These are phyloP conservation scores for Verruconis gallopava DNA, from an alignment of 2,329 filamentous ascomycete genomes.

Conservation along the genomic window DNA sequence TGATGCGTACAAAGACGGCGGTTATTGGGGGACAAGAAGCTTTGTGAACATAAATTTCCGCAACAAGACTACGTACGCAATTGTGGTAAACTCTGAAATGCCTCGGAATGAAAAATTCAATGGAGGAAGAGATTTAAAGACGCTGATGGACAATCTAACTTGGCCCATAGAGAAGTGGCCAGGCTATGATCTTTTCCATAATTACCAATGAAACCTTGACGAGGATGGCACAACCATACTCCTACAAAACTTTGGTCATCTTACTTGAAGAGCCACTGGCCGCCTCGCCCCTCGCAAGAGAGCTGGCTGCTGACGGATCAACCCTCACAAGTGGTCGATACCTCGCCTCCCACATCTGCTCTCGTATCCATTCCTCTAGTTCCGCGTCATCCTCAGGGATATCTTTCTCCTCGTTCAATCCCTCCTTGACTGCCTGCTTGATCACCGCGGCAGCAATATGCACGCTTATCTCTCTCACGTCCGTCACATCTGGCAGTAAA, in stretches of 20 bases:
- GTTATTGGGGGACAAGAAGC: conserved; percentile 5
- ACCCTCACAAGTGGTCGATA: conserved; percentile 54
- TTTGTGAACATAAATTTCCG: conserved; percentile 4
- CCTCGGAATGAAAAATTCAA: not conserved
- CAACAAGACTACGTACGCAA: conserved; percentile 9
- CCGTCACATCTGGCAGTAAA: conserved; percentile 61
- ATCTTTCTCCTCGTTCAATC: conserved; percentile 47
- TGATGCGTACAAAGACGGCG: conserved; percentile 7
- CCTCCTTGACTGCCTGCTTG: conserved; percentile 55
- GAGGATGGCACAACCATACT: not conserved
- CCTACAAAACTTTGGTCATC: too few relatives aligned
- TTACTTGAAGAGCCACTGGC: conserved; percentile 1
- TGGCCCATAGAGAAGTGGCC: conserved; percentile 2
- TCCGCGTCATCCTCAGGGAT: conserved; percentile 49
- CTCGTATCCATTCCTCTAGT: conserved; percentile 57
- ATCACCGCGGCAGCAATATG: conserved; percentile 67
- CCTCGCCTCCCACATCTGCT: conserved; percentile 68
- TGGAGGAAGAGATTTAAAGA: conserved; percentile 5
- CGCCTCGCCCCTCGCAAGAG: conserved; percentile 7
- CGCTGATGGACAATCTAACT: conserved; percentile 7
- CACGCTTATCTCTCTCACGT: conserved; percentile 64
- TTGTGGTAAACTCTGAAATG: conserved; percentile 4
- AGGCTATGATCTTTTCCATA: conserved; percentile 1
- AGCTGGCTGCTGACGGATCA: conserved; percentile 13
- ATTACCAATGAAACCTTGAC: not conserved